phyloP scores from a whole-genome alignment of 2,329 filamentous ascomycete species.

The Polychaeton citri region DNA sequence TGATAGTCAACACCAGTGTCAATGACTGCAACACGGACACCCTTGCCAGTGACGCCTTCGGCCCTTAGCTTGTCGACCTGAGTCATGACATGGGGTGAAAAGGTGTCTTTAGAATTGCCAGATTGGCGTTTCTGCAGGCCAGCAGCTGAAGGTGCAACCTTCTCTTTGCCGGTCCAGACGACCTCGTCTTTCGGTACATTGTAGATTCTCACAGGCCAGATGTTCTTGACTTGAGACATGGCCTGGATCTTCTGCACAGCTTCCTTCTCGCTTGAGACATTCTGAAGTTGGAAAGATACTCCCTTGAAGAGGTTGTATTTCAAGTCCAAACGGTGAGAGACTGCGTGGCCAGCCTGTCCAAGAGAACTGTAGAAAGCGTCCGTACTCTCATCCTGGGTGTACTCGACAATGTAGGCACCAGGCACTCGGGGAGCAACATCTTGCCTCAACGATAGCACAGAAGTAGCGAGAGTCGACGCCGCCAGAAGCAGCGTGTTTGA shows the following conservation, averaged over 20 bases:
- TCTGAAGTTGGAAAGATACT: conserved; percentile 10
- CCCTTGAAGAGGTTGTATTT: conserved; percentile 10
- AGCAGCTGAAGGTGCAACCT: conserved; percentile 3
- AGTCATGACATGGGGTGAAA: conserved; percentile 22
- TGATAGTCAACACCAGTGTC: conserved; percentile 43
- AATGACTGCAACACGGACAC: conserved; percentile 31
- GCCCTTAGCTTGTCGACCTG: conserved; percentile 26
- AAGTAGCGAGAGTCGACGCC: conserved; percentile 3
- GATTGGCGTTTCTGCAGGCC: conserved; percentile 7
- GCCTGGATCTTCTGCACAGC: conserved; percentile 9
- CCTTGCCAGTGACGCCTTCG: conserved; percentile 33
- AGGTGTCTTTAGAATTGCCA: conserved; percentile 7
- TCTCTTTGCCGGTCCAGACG: conserved; percentile 7
- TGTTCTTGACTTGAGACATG: conserved; percentile 9
- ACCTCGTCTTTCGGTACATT: conserved; percentile 8
- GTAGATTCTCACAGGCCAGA: conserved; percentile 12
- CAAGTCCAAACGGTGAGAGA: conserved; percentile 10
- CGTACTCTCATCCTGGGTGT: conserved; percentile 5
- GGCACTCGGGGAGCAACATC: conserved; percentile 6
- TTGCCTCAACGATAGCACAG: neutral
- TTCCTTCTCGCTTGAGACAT: conserved; percentile 8
- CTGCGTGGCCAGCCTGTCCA: conserved; percentile 5
- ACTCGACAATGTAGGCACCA: conserved; percentile 12
- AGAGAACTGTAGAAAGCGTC: conserved; percentile 5
- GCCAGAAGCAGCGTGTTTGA: conserved; percentile 2